Percentiles rank a stretch among this genome's conserved stretches.
Evolutionary conservation across 2,329 filamentous ascomycete genomes (phyloP).

Genomic region (Fusarium devonianum): DNA sequence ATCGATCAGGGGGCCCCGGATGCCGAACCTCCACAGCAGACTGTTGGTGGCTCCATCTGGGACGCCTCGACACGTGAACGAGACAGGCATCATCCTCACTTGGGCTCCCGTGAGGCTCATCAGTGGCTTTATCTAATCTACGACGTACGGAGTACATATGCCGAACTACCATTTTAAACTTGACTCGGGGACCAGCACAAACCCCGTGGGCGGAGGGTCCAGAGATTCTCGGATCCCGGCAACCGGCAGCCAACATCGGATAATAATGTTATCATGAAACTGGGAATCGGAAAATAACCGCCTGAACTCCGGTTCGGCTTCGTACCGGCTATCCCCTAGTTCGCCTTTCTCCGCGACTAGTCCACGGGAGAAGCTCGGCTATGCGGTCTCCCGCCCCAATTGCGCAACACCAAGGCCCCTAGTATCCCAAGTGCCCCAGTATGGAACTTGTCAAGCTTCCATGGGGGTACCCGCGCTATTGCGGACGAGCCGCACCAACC

Average conservation of each 20-base stretch:
- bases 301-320: constrained; percentile 25
- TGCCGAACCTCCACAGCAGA: constrained; percentile 15
- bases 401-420: constrained; percentile 27
- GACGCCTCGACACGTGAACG: neutral
- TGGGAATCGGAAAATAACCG: constrained; percentile 20
- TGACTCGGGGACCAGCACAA: no score
- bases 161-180: no score
- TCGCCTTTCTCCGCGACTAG: constrained; percentile 7
- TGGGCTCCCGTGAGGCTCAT: no score
- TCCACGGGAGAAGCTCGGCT: constrained; percentile 20
- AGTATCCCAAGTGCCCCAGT: constrained; percentile 4
- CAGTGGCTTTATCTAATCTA: no score
- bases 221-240: no score
- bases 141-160: no score
- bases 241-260: neutral
- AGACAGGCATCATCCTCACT: neutral
- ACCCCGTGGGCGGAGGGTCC: no score
- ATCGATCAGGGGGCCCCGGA: constrained; percentile 30
- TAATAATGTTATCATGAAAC: neutral
- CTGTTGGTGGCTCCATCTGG: constrained; percentile 7
- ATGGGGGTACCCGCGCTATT: neutral
- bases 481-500: neutral
- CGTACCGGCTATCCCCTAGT: constrained; percentile 14
- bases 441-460: constrained; percentile 17
- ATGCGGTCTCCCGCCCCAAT: constrained; percentile 19